Percentiles rank a stretch among this genome's conserved stretches.
Evolutionary conservation across 1,139 yeast species (phyloP).

Genomic region (Pneumocystis murina): DNA sequence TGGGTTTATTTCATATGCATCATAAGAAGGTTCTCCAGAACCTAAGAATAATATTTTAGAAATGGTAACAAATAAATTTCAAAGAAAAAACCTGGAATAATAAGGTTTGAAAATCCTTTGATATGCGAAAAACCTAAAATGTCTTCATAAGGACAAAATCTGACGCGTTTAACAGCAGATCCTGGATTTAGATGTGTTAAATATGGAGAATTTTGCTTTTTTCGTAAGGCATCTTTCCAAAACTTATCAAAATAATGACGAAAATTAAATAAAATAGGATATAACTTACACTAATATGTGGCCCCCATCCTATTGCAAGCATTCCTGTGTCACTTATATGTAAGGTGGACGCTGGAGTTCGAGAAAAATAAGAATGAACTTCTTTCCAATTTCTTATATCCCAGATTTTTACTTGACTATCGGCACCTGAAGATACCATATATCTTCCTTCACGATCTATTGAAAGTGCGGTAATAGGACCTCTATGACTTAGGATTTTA

Average conservation of each 20-base stretch:
- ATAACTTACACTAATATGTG: constrained; percentile 51
- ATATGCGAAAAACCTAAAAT: constrained; percentile 77
- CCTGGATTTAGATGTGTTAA: constrained; percentile 83
- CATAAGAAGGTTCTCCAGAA: constrained; percentile 95
- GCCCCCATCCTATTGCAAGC: constrained; percentile 82
- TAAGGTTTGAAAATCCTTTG: constrained; percentile 59
- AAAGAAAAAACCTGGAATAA: constrained; percentile 57
- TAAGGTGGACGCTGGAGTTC: constrained; percentile 71
- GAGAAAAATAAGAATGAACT: constrained; percentile 47
- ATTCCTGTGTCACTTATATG: constrained; percentile 81
- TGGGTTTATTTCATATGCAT: constrained; percentile 86
- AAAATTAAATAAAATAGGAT: not conserved
- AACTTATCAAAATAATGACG: constrained; percentile 18
- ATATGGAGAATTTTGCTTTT: constrained; percentile 60
- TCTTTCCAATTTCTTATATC: constrained; percentile 78
- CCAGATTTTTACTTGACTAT: constrained; percentile 77
- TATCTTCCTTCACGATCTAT: constrained; percentile 84
- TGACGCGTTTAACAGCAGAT: constrained; percentile 48
- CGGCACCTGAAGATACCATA: constrained; percentile 89
- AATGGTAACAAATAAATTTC: not conserved
- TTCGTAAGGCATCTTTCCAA: constrained; percentile 56
- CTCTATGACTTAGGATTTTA: constrained; percentile 64
- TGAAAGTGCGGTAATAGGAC: constrained; percentile 77
- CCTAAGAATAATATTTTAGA: not conserved
- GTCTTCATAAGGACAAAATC: constrained; percentile 92